Evolutionary conservation across 768 basidiomycete species (phyloP).

Genomic region (Termitomyces eurrhizus): DNA sequence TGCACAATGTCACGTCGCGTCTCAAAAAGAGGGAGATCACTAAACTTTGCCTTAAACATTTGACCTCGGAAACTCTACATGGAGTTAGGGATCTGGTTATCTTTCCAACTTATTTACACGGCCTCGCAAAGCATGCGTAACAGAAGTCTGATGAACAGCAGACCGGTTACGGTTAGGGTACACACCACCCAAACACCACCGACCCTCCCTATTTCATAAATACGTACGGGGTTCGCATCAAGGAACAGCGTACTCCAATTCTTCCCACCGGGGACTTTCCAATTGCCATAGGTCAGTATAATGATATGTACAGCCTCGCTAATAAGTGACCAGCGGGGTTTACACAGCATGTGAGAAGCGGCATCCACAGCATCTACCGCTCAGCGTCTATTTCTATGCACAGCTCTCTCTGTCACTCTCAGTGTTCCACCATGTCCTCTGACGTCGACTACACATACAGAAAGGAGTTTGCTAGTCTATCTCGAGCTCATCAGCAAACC

Average conservation of each 20-base stretch:
- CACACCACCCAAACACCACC: too few species aligned
- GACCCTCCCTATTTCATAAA: too few species aligned
- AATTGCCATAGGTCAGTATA: not conserved
- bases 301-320: not conserved
- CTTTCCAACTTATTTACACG: too few species aligned
- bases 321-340: not conserved
- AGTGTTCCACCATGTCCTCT: not conserved
- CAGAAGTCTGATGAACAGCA: too few species aligned
- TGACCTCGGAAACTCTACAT: too few species aligned
- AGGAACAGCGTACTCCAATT: not conserved
- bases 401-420: not conserved
- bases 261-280: not conserved
- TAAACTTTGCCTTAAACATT: too few species aligned
- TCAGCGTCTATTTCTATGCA: not conserved
- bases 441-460: not conserved
- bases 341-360: not conserved
- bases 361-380: not conserved
- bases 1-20: too few species aligned
- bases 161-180: too few species aligned
- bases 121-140: too few species aligned
- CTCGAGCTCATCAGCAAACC: not conserved
- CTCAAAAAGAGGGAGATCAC: too few species aligned
- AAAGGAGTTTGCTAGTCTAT: not conserved
- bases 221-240: not conserved
- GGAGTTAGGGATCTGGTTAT: too few species aligned